phyloP scores from a whole-genome alignment of 257 asterid genomes.

The Solanum medicagineum region DNA sequence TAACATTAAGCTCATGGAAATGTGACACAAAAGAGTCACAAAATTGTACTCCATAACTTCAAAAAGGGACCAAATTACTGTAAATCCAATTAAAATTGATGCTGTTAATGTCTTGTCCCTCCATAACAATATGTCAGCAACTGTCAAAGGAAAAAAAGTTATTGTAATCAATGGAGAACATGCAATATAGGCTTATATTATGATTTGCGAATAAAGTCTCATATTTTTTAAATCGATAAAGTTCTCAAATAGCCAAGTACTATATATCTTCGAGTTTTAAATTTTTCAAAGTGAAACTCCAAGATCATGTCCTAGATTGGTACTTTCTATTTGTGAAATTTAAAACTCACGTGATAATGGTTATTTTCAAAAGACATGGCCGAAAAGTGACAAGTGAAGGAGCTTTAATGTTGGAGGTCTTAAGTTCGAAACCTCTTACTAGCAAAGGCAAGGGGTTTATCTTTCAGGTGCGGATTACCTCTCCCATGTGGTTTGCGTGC shows the following conservation, averaged over 20 bases:
- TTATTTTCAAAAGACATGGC: not conserved
- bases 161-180: not conserved
- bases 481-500: no score
- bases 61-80: slow-evolving; percentile 41
- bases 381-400: not conserved
- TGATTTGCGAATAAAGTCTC: not conserved
- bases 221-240: not conserved
- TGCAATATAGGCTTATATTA: not conserved
- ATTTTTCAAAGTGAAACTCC: not conserved
- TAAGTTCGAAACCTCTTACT: no score
- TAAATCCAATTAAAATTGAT: slow-evolving; percentile 28
- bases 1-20: slow-evolving; percentile 36
- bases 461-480: no score
- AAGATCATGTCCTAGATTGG: no score
- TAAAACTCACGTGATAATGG: not conserved
- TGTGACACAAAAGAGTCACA: slow-evolving; percentile 37
- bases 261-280: not conserved
- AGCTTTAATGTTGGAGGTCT: not conserved
- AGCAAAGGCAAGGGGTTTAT: no score
- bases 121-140: slow-evolving; percentile 51
- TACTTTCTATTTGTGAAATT: no score
- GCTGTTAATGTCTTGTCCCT: slow-evolving; percentile 32
- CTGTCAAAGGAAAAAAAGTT: slow-evolving; percentile 6
- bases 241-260: no score
- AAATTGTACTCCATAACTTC: slow-evolving; percentile 44